phyloP scores from a whole-genome alignment of 2,329 filamentous ascomycete species.

The Teratosphaeria nubilosa region DNA sequence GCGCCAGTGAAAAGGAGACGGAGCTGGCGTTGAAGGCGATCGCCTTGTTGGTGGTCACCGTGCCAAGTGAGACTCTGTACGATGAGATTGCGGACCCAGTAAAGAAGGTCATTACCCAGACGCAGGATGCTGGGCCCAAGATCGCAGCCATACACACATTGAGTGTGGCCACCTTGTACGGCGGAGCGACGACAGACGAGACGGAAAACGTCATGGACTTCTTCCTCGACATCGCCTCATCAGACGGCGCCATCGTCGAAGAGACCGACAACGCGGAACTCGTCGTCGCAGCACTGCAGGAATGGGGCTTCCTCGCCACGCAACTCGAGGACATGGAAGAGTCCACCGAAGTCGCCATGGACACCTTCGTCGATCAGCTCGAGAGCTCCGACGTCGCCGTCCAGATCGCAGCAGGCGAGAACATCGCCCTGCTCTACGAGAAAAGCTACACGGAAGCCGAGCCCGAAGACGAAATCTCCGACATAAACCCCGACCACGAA shows the following conservation, averaged over 20 bases:
- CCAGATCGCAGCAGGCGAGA: constrained; percentile 66
- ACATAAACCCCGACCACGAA: constrained; percentile 27
- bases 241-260: constrained; percentile 63
- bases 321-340: constrained; percentile 65
- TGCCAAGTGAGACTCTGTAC: constrained; percentile 55
- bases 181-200: constrained; percentile 59
- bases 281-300: constrained; percentile 63
- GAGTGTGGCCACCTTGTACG: constrained; percentile 62
- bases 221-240: constrained; percentile 66
- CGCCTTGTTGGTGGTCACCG: constrained; percentile 58
- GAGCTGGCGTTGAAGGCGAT: constrained; percentile 62
- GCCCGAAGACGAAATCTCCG: constrained; percentile 41
- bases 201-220: constrained; percentile 63
- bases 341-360: constrained; percentile 61
- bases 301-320: constrained; percentile 73
- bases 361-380: constrained; percentile 77
- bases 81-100: constrained; percentile 49
- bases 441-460: constrained; percentile 52
- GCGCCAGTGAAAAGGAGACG: constrained; percentile 58
- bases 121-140: constrained; percentile 55
- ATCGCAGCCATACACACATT: constrained; percentile 64
- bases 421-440: constrained; percentile 76
- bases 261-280: constrained; percentile 61
- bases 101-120: constrained; percentile 56
- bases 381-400: constrained; percentile 63